phyloP scores from a whole-genome alignment of 192 early-diverging fungal species.

The Dimargaris cristalligena region DNA sequence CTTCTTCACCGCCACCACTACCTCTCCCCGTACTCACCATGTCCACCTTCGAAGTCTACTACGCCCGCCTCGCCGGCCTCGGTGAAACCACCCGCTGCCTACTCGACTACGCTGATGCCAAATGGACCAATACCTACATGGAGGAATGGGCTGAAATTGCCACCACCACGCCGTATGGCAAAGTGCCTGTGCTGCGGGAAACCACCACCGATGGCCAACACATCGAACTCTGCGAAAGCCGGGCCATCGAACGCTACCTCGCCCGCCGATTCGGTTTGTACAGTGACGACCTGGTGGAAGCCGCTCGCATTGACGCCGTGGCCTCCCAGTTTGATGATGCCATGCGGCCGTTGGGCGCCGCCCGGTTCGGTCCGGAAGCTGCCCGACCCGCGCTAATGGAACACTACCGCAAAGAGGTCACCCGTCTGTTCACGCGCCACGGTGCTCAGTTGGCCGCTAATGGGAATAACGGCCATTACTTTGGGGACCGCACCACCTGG shows the following conservation, averaged over 20 bases:
- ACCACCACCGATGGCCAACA: constrained; percentile 11
- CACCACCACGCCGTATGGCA: constrained; percentile 1
- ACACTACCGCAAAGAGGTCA: constrained; percentile 10
- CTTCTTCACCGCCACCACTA: too few species aligned
- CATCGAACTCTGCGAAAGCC: constrained; percentile 15
- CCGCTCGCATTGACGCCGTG: neutral
- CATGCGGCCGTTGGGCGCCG: constrained; percentile 4
- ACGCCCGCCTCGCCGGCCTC: constrained; percentile 9
- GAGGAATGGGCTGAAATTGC: constrained; percentile 15
- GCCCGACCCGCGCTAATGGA: constrained; percentile 2
- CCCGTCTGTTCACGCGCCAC: neutral
- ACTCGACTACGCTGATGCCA: constrained; percentile 10
- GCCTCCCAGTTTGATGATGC: constrained; percentile 8
- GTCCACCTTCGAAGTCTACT: constrained; percentile 5
- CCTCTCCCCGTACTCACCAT: too few species aligned
- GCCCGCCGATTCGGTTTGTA: constrained; percentile 15
- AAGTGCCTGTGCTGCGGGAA: constrained; percentile 13
- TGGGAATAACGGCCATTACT: constrained; percentile 13
- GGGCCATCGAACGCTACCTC: constrained; percentile 18
- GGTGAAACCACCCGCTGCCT: constrained; percentile 7
- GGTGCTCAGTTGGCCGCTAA: constrained; percentile 8
- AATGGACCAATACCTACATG: neutral
- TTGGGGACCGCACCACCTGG: constrained; percentile 13
- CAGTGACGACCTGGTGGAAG: neutral
- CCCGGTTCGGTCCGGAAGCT: constrained; percentile 7